Base-by-base conservation (phyloP, 352 stramenopile species). In the Phytophthora boehmeriae region DNA sequence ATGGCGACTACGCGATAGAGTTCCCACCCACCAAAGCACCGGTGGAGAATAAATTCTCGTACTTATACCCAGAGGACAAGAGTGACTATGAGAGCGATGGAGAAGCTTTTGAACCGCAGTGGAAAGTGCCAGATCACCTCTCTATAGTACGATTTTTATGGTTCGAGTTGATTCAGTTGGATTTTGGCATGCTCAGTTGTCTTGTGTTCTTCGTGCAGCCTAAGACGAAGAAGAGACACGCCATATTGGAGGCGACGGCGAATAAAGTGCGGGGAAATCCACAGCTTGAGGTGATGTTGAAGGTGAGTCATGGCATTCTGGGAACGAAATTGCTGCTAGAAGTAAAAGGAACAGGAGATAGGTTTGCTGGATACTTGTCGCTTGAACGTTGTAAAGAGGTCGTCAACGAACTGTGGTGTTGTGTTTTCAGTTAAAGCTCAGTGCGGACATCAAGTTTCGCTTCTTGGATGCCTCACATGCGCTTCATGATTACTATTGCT, bases 281-380 rank as follows among this genome's bases (percentile, higher is more conserved):
- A 19, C 76, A 82, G 42, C 49, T 86, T 6, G 74, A 84, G 51
- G 63, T 84, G 13, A 73, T 86, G 69, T 50, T 84, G 48, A 79
- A 78, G 58, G 73, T 78, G 54, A 30, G 68, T 46, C 4, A 3
- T 4, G 10, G 10, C 9, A 22, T 8, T 19, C 10, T n/a, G n/a
- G 17, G 10, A 35, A n/a, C 27, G 9, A 9, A 0, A 41, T 27
- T 20, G 43, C 41, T 13, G 28, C 41, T 16, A 6, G 43, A 32
- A 19, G 22, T 63, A 30, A 30, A 30, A 30, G 25, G 6, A 6
- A 30, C 25, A 30, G 25, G 25, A n/a, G 25, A 30, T 30, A 6
- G 25, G 3, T 30, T 30, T 30, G 25, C 25, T 30, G 25, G 3
- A 17, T 17, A 28, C n/a, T n/a, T n/a, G n/a, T n/a, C n/a, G n/a